A percentile compares a stretch with the other conserved stretches of the same genome.
phyloP scores from a whole-genome alignment of 306 rosid genomes.

The Phaseolus lunatus region DNA sequence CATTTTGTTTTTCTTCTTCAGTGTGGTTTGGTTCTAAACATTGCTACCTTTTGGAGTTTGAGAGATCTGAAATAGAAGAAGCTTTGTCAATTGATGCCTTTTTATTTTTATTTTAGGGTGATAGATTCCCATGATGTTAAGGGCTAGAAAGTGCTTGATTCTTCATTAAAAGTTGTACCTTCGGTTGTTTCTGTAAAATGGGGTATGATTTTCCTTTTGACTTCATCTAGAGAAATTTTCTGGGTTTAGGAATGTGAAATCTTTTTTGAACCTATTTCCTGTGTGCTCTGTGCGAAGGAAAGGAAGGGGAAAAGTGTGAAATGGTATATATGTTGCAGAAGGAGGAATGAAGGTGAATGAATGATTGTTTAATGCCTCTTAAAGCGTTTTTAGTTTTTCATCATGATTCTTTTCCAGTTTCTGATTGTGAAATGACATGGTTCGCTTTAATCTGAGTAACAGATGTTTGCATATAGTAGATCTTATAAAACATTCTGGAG shows the following conservation, averaged over 20 bases:
- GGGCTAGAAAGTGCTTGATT: too few species aligned
- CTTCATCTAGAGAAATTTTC: conserved; percentile 13
- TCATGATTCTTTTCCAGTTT: background rate
- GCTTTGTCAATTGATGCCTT: background rate
- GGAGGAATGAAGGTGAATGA: conserved; percentile 16
- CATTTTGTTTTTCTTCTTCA: conserved; percentile 34
- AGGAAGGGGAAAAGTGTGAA: conserved; percentile 21
- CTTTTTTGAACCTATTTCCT: conserved; percentile 1
- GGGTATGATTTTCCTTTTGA: background rate
- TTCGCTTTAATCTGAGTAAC: conserved; percentile 3
- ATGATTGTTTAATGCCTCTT: background rate
- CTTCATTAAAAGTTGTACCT: background rate
- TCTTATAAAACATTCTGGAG: background rate
- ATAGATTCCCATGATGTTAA: background rate
- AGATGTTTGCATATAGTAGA: background rate
- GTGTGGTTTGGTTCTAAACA: conserved; percentile 45
- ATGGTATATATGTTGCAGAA: background rate
- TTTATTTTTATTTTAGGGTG: background rate
- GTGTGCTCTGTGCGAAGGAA: background rate
- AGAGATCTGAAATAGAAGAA: conserved; percentile 55
- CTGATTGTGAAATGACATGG: conserved; percentile 6
- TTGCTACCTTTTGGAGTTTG: conserved; percentile 34
- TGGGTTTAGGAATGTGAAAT: background rate
- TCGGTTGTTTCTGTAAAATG: background rate
- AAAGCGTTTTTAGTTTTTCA: background rate